Evolutionary conservation across 441 rosid genomes (phyloP).

Genomic region (Pelargonium citronellum): DNA sequence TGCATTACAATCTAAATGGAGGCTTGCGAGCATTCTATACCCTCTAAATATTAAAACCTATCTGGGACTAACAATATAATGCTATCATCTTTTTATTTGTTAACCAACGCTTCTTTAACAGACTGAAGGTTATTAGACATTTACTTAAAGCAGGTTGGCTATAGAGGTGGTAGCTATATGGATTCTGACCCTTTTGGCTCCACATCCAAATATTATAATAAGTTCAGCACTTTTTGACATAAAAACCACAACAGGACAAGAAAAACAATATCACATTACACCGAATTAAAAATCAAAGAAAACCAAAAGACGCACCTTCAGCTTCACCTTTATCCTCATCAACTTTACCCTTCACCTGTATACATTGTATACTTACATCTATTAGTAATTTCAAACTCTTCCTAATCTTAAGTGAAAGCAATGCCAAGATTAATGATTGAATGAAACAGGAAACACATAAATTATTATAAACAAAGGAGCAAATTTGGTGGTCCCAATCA

Average conservation of each 20-base stretch:
- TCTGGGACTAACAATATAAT: too few species aligned
- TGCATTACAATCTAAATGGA: too few species aligned
- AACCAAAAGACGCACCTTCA: conserved; percentile 28
- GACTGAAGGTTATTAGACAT: neutral
- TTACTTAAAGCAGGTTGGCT: neutral
- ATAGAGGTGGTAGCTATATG: neutral
- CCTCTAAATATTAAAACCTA: too few species aligned
- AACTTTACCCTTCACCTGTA: conserved; percentile 29
- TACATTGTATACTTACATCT: neutral
- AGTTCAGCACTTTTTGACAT: too few species aligned
- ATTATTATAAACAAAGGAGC: too few species aligned
- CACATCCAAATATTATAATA: too few species aligned
- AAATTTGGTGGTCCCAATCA: conserved; percentile 1
- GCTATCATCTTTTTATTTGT: too few species aligned
- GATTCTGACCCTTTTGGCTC: too few species aligned
- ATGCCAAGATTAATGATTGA: neutral
- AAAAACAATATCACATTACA: neutral
- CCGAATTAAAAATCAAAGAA: neutral
- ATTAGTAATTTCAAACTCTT: conserved; percentile 1
- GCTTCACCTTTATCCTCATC: conserved; percentile 21
- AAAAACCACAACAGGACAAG: neutral
- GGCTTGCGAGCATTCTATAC: too few species aligned
- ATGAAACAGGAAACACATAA: neutral
- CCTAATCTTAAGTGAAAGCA: neutral
- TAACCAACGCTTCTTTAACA: too few species aligned